These are phyloP conservation scores for Venturia pyrina DNA, from an alignment of 2,329 filamentous ascomycete species.

Conservation along the genomic window DNA sequence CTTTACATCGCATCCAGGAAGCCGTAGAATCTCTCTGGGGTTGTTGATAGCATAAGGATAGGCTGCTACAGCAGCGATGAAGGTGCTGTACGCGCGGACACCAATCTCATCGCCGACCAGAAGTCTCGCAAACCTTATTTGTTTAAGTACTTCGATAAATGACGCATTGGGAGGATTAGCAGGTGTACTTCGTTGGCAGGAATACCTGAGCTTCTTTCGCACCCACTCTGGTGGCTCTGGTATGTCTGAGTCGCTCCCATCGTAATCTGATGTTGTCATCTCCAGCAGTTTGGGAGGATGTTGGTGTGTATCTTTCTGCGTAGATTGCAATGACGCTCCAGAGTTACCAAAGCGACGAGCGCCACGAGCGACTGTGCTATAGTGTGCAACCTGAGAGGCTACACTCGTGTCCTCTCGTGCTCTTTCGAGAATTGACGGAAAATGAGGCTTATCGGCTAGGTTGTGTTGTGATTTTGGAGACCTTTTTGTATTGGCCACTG, in stretches of 20 bases:
- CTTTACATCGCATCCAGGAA: conserved; percentile 77
- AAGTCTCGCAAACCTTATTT: conserved; percentile 61
- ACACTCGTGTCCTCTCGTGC: conserved; percentile 39
- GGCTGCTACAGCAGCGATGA: conserved; percentile 72
- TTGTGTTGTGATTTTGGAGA: conserved; percentile 16
- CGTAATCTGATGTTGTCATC: conserved; percentile 62
- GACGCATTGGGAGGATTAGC: conserved; percentile 58
- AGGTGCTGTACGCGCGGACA: conserved; percentile 75
- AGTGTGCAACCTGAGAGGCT: conserved; percentile 14
- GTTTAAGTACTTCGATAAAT: conserved; percentile 66
- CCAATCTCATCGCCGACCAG: conserved; percentile 69
- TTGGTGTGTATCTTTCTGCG: background rate
- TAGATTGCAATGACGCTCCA: background rate
- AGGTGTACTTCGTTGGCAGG: conserved; percentile 71
- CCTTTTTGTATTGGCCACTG: conserved; percentile 9
- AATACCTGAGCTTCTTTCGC: conserved; percentile 53
- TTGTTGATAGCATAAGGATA: conserved; percentile 55
- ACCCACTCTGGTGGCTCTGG: conserved; percentile 64
- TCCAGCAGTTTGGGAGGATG: conserved; percentile 3
- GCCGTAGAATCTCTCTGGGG: conserved; percentile 30
- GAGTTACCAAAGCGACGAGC: conserved; percentile 25
- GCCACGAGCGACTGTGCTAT: conserved; percentile 17
- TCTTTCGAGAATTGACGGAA: conserved; percentile 38
- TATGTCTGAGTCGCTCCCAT: conserved; percentile 38
- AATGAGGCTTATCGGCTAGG: conserved; percentile 17